Base-by-base conservation (phyloP, 805 yeast species). In the Pichia deserticola region DNA sequence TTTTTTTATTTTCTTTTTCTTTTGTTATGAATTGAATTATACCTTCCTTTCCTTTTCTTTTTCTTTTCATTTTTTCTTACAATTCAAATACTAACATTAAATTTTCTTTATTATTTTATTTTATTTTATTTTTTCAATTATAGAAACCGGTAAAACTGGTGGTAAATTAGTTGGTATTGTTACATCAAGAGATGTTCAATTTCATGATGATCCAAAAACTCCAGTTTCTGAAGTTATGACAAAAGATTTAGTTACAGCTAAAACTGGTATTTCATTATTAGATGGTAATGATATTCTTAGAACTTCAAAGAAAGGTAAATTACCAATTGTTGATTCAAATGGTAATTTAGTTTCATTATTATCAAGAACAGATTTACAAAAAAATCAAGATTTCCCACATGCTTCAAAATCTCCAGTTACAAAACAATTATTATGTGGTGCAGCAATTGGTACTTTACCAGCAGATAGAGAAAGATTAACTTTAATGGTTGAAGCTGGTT, bases 371-470 rank as follows among this genome's bases (percentile, higher is more conserved):
- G 99, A 93, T 73, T 82, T 93, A 75, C 95, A 89, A 78, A 93
- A 93, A 79, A 93, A 93, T 75, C 84, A 85, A 74, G 78, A 80
- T 67, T 93, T 78, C 77, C 99, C 99, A 61, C 76, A 82, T 57
- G 99, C 99, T 50, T 89, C 97, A 57, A 93, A 93, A 75, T 86
- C 96, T 36, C 83, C 83, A 63, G 76, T 82, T 60, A 87, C 98
- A 48, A 93, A 93, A 78, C 99, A 93, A 77, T 79, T 93, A 67
- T 78, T 93, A 64, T 89, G 96, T 79, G 99, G 98, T 79, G 99
- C 99, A 61, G 95, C 99, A 56, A 82, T 93, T 66, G 99, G 99
- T 72, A 93, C 99, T 56, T 75, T 95, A 55, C 85, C 79, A 41
- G 84, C 87, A 61, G 99, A 93, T 73, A 86, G 79, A 66, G 84